Evolutionary conservation across 176 grass and related monocot genomes (phyloP).

Genomic region (Elaeis guineensis): DNA sequence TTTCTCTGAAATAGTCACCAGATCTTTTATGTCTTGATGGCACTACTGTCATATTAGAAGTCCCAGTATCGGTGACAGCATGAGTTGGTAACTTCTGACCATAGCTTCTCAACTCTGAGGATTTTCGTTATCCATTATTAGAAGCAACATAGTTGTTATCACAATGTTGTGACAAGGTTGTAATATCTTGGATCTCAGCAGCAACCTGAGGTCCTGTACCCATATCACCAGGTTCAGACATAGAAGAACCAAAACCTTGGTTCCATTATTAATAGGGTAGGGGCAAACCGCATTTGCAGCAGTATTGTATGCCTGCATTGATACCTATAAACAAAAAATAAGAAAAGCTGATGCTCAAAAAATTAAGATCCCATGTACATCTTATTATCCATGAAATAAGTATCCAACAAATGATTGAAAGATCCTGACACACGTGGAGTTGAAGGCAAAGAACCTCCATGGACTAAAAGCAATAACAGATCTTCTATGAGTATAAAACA

Average conservation of each 20-base stretch:
- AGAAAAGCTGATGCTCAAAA: too few relatives aligned
- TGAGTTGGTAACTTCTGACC: conserved; percentile 4
- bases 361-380: too few relatives aligned
- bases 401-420: too few relatives aligned
- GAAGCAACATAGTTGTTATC: conserved; percentile 18
- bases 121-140: conserved; percentile 20
- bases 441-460: too few relatives aligned
- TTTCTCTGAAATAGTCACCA: conserved; percentile 1
- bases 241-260: conserved; percentile 19
- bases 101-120: background rate
- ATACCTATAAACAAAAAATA: conserved; percentile 16
- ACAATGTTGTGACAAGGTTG: conserved; percentile 14
- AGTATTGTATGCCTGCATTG: conserved; percentile 33
- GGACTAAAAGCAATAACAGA: too few relatives aligned
- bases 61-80: conserved; percentile 3
- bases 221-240: conserved; percentile 23
- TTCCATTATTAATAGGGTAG: conserved; percentile 31
- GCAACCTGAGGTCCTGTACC: conserved; percentile 12
- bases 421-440: too few relatives aligned
- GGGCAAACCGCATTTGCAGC: conserved; percentile 17
- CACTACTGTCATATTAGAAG: background rate
- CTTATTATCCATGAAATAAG: too few relatives aligned
- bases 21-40: conserved; percentile 1
- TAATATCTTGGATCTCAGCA: conserved; percentile 23
- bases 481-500: background rate